Evolutionary conservation across 495 filamentous ascomycete genomes (phyloP).

Genomic region (Sabuloglossum arenarium): DNA sequence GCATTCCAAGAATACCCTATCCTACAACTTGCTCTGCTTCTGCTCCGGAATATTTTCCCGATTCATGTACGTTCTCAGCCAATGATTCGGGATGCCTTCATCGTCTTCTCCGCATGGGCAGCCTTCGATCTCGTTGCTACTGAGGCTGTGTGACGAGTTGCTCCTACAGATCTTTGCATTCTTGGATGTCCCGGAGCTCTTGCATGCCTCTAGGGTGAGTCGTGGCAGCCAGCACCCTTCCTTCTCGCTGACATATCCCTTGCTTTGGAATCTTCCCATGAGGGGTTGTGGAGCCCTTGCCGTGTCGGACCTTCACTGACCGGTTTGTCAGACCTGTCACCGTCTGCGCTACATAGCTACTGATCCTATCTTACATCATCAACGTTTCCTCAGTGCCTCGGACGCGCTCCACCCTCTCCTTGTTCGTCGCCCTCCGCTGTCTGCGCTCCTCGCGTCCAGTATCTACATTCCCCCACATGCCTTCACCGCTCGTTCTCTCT

Average conservation of each 20-base stretch:
- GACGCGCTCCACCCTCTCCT: conserved; percentile 25
- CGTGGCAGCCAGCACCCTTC: neutral
- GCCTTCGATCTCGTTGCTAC: neutral
- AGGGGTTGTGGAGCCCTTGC: neutral
- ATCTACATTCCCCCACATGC: conserved; percentile 39
- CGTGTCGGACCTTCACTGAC: neutral
- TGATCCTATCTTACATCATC: conserved; percentile 31
- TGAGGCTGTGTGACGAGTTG: conserved; percentile 4
- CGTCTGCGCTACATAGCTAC: conserved; percentile 30
- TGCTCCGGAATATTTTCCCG: too few relatives aligned
- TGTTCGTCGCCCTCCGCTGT: conserved; percentile 29
- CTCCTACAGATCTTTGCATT: conserved; percentile 1
- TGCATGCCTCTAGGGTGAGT: conserved; percentile 3
- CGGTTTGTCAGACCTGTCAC: conserved; percentile 26
- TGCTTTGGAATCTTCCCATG: neutral
- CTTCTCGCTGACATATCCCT: neutral
- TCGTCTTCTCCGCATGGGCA: neutral
- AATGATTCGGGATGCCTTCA: neutral
- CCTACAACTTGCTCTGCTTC: neutral
- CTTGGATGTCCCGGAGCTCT: conserved; percentile 1
- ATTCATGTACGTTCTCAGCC: neutral
- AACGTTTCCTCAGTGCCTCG: conserved; percentile 30
- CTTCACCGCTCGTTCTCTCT: conserved; percentile 29
- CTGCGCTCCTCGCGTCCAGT: conserved; percentile 19
- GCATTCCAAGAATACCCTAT: neutral